These are phyloP conservation scores for Paecilomyces sp. DNA, from an alignment of 2,329 filamentous ascomycete genomes.

Conservation along the genomic window DNA sequence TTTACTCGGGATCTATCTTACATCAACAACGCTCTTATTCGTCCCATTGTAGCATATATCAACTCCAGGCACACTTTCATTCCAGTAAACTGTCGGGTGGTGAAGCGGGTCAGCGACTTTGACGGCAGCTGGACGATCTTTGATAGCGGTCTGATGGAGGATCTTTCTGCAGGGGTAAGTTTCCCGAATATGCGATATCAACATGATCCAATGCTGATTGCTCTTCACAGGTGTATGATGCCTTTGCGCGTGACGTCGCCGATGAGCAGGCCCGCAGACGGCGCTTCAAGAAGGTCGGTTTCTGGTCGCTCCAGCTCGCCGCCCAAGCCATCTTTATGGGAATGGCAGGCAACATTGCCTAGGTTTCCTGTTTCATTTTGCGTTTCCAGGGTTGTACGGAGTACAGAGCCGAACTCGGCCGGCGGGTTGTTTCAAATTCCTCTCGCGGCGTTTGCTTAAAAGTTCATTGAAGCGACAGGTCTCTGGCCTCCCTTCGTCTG, in stretches of 20 bases:
- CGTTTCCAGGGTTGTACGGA: background rate
- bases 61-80: constrained; percentile 94
- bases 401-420: background rate
- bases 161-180: constrained; percentile 71
- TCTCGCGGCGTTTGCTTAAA: background rate
- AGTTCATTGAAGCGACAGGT: background rate
- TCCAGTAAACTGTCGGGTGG: constrained; percentile 86
- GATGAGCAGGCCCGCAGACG: constrained; percentile 80
- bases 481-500: background rate
- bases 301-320: constrained; percentile 90
- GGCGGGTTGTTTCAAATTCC: background rate
- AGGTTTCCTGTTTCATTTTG: constrained; percentile 16
- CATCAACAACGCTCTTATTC: constrained; percentile 88
- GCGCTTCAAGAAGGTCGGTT: constrained; percentile 87
- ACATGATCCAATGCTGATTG: background rate
- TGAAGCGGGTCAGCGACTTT: constrained; percentile 83
- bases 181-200: background rate
- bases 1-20: constrained; percentile 91
- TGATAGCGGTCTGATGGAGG: constrained; percentile 89
- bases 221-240: constrained; percentile 55
- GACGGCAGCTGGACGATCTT: constrained; percentile 93
- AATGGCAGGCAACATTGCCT: constrained; percentile 73
- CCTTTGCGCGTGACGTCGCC: constrained; percentile 84
- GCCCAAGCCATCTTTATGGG: constrained; percentile 93
- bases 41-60: constrained; percentile 96